Percentiles rank a stretch among this genome's conserved stretches.
phyloP scores from a whole-genome alignment of 345 rosid genomes.

The Eucalyptus camaldulensis region DNA sequence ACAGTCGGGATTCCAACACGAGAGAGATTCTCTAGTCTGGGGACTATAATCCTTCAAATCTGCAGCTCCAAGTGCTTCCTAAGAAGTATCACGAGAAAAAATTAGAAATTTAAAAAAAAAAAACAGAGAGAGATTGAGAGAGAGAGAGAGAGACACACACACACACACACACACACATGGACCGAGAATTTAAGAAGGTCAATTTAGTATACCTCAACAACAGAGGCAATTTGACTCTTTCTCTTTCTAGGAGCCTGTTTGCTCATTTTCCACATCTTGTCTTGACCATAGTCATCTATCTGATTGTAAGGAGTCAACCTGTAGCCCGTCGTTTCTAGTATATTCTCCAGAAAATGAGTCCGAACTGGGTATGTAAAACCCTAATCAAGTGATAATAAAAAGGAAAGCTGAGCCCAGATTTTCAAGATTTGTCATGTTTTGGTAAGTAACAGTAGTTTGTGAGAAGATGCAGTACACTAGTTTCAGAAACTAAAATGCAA shows the following conservation, averaged over 20 bases:
- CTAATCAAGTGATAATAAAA: conserved; percentile 11
- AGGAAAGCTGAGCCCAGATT: not conserved
- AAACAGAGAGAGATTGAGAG: not conserved
- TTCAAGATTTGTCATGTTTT: not conserved
- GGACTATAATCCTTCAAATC: conserved; percentile 48
- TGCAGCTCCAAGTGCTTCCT: conserved; percentile 74
- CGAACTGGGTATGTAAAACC: conserved; percentile 75
- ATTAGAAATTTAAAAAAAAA: not conserved
- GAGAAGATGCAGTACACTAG: not conserved
- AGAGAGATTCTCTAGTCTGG: conserved; percentile 60
- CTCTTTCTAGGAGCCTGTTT: conserved; percentile 77
- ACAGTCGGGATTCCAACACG: conserved; percentile 89
- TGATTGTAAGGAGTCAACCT: conserved; percentile 70
- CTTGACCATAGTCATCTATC: conserved; percentile 90
- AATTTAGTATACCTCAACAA: conserved; percentile 56
- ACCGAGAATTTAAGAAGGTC: not conserved
- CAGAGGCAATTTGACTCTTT: conserved; percentile 77
- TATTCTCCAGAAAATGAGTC: conserved; percentile 67
- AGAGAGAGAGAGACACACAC: not conserved
- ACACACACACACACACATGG: not conserved
- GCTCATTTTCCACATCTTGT: conserved; percentile 75
- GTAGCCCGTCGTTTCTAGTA: conserved; percentile 68
- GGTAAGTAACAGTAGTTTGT: not conserved
- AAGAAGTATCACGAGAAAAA: not conserved
- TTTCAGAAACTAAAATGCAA: not conserved